Evolutionary conservation across 306 rosid species (phyloP).

Genomic region (Trifolium repens): DNA sequence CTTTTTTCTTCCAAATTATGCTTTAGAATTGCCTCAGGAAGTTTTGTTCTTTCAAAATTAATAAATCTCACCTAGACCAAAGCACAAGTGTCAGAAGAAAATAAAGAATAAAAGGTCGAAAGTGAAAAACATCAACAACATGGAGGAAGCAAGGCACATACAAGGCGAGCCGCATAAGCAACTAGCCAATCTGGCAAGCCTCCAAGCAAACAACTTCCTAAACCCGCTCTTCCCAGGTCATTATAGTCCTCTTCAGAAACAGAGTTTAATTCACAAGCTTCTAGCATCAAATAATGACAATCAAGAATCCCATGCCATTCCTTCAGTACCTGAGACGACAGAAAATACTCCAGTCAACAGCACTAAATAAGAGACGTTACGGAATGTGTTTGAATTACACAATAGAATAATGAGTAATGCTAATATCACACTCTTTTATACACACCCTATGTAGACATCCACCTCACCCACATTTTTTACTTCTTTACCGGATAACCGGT

Average conservation of each 20-base stretch:
- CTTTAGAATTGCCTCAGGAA: slow-evolving; percentile 83
- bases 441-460: no score
- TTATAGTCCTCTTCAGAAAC: slow-evolving; percentile 91
- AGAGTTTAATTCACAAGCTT: slow-evolving; percentile 83
- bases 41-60: slow-evolving; percentile 89
- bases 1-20: slow-evolving; percentile 90
- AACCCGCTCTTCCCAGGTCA: slow-evolving; percentile 94
- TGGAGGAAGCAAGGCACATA: slow-evolving; percentile 49
- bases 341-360: slow-evolving; percentile 36
- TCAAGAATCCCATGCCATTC: slow-evolving; percentile 91
- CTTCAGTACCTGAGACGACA: slow-evolving; percentile 71
- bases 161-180: slow-evolving; percentile 97
- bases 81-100: slow-evolving; percentile 37
- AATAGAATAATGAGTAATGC: no score
- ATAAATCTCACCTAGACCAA: slow-evolving; percentile 86
- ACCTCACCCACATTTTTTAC: no score
- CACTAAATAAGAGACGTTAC: background rate
- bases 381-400: no score
- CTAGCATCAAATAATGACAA: slow-evolving; percentile 85
- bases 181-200: slow-evolving; percentile 98
- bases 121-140: slow-evolving; percentile 28
- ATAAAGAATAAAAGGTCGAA: slow-evolving; percentile 2
- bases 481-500: no score
- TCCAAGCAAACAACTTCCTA: slow-evolving; percentile 96
- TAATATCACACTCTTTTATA: no score